phyloP scores from a whole-genome alignment of 495 filamentous ascomycete genomes.

The Neurospora pannonica region DNA sequence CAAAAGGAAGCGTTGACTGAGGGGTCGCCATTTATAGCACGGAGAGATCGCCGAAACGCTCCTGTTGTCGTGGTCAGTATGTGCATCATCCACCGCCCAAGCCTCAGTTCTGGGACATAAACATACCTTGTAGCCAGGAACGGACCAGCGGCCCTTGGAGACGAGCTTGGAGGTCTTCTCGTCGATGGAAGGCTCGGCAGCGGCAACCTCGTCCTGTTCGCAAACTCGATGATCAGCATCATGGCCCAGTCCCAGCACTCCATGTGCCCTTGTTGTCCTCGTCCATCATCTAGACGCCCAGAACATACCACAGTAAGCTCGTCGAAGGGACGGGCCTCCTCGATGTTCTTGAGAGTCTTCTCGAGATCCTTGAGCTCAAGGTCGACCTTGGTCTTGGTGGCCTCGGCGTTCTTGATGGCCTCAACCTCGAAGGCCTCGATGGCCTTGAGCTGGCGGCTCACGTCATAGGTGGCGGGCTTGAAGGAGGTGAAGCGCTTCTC shows the following conservation, averaged over 20 bases:
- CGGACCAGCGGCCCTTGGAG: slow-evolving; percentile 92
- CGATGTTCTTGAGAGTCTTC: slow-evolving; percentile 93
- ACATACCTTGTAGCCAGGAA: slow-evolving; percentile 94
- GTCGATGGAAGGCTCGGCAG: slow-evolving; percentile 90
- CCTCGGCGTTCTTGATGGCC: slow-evolving; percentile 91
- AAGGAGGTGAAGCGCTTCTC: slow-evolving; percentile 85
- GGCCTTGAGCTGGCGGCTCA: slow-evolving; percentile 84
- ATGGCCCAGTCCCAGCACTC: neutral
- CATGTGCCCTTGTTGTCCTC: neutral
- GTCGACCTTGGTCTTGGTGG: slow-evolving; percentile 92
- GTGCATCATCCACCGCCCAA: neutral
- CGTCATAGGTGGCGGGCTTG: slow-evolving; percentile 86
- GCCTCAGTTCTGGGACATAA: neutral
- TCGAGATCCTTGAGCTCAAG: slow-evolving; percentile 83
- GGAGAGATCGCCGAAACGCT: slow-evolving; percentile 97
- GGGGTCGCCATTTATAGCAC: slow-evolving; percentile 55
- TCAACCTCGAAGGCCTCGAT: slow-evolving; percentile 97
- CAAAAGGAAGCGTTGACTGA: slow-evolving; percentile 24
- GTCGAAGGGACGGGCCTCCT: slow-evolving; percentile 90
- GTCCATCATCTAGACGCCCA: neutral
- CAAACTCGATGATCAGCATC: slow-evolving; percentile 10
- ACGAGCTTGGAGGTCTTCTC: slow-evolving; percentile 86
- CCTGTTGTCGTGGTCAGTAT: slow-evolving; percentile 41
- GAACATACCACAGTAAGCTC: slow-evolving; percentile 87
- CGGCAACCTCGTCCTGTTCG: slow-evolving; percentile 79